These are phyloP conservation scores for Thielaviopsis populi DNA, from an alignment of 2,329 filamentous ascomycete genomes.

Conservation along the genomic window DNA sequence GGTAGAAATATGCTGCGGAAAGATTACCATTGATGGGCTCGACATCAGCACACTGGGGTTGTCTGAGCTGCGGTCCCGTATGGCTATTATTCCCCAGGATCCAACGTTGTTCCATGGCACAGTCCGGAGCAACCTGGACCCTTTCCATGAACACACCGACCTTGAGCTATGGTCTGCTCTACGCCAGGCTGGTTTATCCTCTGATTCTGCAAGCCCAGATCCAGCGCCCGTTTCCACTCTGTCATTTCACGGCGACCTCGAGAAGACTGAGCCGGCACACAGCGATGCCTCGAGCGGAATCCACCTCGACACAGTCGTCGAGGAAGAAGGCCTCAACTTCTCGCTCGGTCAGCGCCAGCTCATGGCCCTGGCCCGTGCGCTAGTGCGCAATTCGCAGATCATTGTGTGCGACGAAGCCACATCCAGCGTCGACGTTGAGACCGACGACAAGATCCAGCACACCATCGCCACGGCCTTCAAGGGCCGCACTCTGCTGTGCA, in stretches of 20 bases:
- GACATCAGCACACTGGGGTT: conserved; percentile 61
- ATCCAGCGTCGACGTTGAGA: conserved; percentile 85
- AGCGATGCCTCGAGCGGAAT: conserved; percentile 29
- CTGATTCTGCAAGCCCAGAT: conserved; percentile 19
- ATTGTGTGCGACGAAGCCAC: conserved; percentile 97
- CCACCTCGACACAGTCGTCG: conserved; percentile 69
- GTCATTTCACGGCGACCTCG: conserved; percentile 19
- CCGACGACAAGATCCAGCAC: conserved; percentile 83
- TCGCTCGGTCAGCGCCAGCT: conserved; percentile 88
- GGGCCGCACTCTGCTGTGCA: conserved; percentile 79
- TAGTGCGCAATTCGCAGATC: conserved; percentile 76
- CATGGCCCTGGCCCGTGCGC: conserved; percentile 81
- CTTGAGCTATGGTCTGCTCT: conserved; percentile 64
- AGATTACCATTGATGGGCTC: conserved; percentile 49
- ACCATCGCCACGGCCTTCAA: conserved; percentile 76
- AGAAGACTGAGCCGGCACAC: conserved; percentile 17
- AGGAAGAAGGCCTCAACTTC: conserved; percentile 93
- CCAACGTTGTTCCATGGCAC: conserved; percentile 72
- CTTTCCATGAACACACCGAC: conserved; percentile 64
- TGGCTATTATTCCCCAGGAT: conserved; percentile 75
- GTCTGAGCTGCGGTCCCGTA: conserved; percentile 56
- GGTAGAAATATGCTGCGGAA: conserved; percentile 47
- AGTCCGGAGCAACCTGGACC: conserved; percentile 64
- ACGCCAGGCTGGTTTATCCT: conserved; percentile 57
- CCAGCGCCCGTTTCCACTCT: conserved; percentile 25